Base-by-base conservation (phyloP, 768 basidiomycete species). In the Agrocybe pediades region DNA sequence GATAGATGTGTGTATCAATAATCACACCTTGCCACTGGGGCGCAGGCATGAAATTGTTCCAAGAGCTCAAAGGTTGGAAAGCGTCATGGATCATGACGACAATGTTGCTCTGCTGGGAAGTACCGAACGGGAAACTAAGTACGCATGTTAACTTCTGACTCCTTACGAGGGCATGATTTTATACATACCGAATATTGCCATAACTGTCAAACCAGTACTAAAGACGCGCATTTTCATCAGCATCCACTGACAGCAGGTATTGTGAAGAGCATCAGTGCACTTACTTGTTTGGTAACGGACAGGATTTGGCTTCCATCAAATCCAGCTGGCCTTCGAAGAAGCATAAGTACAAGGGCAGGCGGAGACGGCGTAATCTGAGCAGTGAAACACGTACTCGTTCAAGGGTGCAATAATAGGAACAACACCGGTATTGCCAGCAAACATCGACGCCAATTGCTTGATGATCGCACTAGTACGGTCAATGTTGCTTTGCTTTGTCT, bases 1-100 rank as follows among this genome's bases (percentile, higher is more conserved):
- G 87, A 62, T 91, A 91, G 48, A 87, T 82, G 63, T 91, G 89
- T 27, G 86, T 90, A 66, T 91, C 90, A 73, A 93, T 81, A 20
- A 86, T 81, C 17, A 91, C 91, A 9, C 88, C 87, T 36, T 84
- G 63, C 53, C 58, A 87, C 30, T 73, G 53, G 0, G 83, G 80
- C n/a, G 68, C 44, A 3, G 75, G 69, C 76, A 83, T 74, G 55
- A 87, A 89, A 17, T 82, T 82, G 33, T 69, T 64, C 90, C 90
- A 92, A 62, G 80, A 86, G 55, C 76, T 81, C 45, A 90, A 74
- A 44, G 83, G 73, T 65, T 90, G 88, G 75, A 92, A 93, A 2
- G 90, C 90, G 57, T 92, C 91, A 60, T 88, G 85, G 33, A 92
- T 76, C 60, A 91, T 70, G 11, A 85, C 80, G 11, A 91, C 67